Evolutionary conservation across 108 stramenopile genomes (phyloP).

Genomic region (Skeletonema menzelii): DNA sequence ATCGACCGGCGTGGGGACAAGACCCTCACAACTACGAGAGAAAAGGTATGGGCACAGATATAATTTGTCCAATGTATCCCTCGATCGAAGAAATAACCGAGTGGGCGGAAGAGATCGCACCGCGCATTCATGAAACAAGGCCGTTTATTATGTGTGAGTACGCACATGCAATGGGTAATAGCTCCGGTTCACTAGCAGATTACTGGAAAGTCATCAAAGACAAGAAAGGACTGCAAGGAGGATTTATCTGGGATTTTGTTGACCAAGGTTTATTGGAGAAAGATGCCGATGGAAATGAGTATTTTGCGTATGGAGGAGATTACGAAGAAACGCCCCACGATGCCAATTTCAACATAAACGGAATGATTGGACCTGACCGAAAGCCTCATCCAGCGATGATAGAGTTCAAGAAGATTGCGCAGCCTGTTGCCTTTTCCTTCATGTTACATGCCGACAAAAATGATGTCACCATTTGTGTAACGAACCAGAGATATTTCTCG

Average conservation of each 20-base stretch:
- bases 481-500: conserved; percentile 20
- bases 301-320: conserved; percentile 93
- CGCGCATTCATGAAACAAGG: conserved; percentile 56
- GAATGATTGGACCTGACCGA: conserved; percentile 89
- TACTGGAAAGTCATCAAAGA: conserved; percentile 91
- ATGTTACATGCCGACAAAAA: neutral
- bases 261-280: conserved; percentile 79
- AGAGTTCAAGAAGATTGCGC: conserved; percentile 87
- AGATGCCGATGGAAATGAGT: conserved; percentile 28
- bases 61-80: conserved; percentile 97
- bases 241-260: conserved; percentile 98
- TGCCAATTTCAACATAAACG: conserved; percentile 93
- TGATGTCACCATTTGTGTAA: neutral
- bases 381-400: conserved; percentile 86
- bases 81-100: conserved; percentile 55
- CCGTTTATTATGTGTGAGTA: conserved; percentile 92
- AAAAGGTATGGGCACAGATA: conserved; percentile 76
- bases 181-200: conserved; percentile 82
- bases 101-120: conserved; percentile 51
- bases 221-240: conserved; percentile 81
- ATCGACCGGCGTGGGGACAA: conserved; percentile 31
- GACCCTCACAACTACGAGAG: conserved; percentile 44
- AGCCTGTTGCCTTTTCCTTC: conserved; percentile 65
- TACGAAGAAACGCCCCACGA: conserved; percentile 83
- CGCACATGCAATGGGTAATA: conserved; percentile 97